Conservation (phyloP, 2,329 filamentous ascomycete species). For the Sphaerulina musiva region DNA sequence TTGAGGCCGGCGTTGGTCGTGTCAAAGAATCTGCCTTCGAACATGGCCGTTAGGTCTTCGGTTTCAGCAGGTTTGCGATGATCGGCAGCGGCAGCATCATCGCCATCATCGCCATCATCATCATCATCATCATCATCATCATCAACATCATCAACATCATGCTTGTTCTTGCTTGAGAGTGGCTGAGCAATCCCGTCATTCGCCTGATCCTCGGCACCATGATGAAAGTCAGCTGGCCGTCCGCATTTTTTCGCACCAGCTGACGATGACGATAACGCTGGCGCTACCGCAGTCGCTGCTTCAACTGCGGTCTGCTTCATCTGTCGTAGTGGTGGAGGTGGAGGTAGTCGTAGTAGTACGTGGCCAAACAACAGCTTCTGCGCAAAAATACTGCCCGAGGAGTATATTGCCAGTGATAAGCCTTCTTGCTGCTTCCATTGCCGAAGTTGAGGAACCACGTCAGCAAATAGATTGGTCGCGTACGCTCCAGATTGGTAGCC, state of each 20-base stretch:
- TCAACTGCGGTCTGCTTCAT: too few relatives aligned
- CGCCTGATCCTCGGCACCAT: slow-evolving; percentile 18
- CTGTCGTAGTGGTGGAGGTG: too few relatives aligned
- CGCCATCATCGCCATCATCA: slow-evolving; percentile 11
- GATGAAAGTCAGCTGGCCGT: slow-evolving; percentile 2
- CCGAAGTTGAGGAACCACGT: slow-evolving; percentile 53
- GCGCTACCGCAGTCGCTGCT: too few relatives aligned
- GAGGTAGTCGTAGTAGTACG: slow-evolving; percentile 23
- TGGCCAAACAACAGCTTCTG: slow-evolving; percentile 74
- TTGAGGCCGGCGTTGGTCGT: slow-evolving; percentile 75
- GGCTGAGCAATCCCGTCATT: slow-evolving; percentile 11
- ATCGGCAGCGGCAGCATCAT: slow-evolving; percentile 7
- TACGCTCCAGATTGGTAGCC: slow-evolving; percentile 66
- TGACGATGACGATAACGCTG: slow-evolving; percentile 4
- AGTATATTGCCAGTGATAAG: slow-evolving; percentile 65
- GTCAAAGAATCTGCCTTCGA: slow-evolving; percentile 63
- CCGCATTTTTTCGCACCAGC: slow-evolving; percentile 18
- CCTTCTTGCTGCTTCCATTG: slow-evolving; percentile 52
- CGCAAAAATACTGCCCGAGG: slow-evolving; percentile 70
- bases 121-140: slow-evolving; percentile 1
- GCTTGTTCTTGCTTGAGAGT: slow-evolving; percentile 11
- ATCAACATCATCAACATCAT: too few relatives aligned
- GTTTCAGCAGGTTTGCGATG: slow-evolving; percentile 35
- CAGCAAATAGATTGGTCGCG: slow-evolving; percentile 65
- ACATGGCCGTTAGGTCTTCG: slow-evolving; percentile 52